Evolutionary conservation across 139 green algal species (phyloP).

Genomic region (Volvox africanus): DNA sequence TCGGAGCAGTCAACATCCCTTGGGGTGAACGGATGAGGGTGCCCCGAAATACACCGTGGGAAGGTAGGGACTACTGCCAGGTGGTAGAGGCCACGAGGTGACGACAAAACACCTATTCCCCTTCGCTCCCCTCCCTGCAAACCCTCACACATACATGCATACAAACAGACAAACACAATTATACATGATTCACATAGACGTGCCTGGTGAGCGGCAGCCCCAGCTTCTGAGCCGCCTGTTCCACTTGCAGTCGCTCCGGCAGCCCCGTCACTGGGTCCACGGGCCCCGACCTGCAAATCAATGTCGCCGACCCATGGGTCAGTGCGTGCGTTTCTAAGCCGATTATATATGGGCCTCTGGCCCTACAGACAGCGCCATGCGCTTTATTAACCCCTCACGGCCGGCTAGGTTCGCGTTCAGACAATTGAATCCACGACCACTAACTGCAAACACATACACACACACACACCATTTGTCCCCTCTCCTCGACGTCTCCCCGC

Average conservation of each 20-base stretch:
- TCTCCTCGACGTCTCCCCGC: too few relatives aligned
- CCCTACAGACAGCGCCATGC: too few relatives aligned
- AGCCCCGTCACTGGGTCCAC: conserved; percentile 28
- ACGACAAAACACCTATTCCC: too few relatives aligned
- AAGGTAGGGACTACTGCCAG: too few relatives aligned
- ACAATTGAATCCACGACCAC: background rate
- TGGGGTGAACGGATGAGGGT: too few relatives aligned
- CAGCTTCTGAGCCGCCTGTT: background rate
- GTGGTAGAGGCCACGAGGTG: too few relatives aligned
- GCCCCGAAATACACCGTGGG: too few relatives aligned
- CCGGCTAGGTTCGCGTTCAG: background rate
- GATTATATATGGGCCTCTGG: too few relatives aligned
- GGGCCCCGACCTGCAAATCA: conserved; percentile 34
- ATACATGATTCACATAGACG: background rate
- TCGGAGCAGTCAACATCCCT: too few relatives aligned
- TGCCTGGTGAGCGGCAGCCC: conserved; percentile 23
- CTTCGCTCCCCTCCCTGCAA: background rate
- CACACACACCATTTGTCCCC: background rate
- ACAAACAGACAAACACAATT: too few relatives aligned
- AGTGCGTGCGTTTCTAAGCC: background rate
- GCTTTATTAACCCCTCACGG: background rate
- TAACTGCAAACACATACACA: background rate
- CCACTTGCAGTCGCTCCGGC: background rate
- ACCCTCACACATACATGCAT: background rate
- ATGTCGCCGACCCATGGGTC: background rate